These are phyloP conservation scores for Apiotrichum mycotoxinovorans DNA, from an alignment of 1,284 basidiomycete species.

Conservation along the genomic window DNA sequence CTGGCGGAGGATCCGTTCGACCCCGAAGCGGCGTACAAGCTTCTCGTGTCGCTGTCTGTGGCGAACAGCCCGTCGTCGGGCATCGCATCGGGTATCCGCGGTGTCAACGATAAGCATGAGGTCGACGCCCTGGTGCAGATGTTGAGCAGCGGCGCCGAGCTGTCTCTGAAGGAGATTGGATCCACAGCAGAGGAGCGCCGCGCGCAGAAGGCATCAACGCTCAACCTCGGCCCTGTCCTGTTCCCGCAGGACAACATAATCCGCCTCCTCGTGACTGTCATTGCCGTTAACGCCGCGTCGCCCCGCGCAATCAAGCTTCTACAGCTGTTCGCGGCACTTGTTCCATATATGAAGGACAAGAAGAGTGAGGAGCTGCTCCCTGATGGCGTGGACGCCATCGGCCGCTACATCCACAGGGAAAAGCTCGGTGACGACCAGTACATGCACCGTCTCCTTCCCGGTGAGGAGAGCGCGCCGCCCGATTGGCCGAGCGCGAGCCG, in stretches of 20 bases:
- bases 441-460: conserved; percentile 53
- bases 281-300: conserved; percentile 68
- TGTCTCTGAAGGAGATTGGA: conserved; percentile 57
- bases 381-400: conserved; percentile 67
- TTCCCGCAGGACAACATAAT: conserved; percentile 67
- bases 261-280: conserved; percentile 70
- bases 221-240: conserved; percentile 61
- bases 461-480: conserved; percentile 52
- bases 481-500: conserved; percentile 60
- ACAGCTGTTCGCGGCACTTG: conserved; percentile 59
- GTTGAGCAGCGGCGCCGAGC: conserved; percentile 39
- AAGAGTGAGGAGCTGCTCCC: conserved; percentile 57
- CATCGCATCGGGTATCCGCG: conserved; percentile 62
- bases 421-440: conserved; percentile 36
- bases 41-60: conserved; percentile 29
- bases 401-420: conserved; percentile 28
- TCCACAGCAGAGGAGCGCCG: conserved; percentile 61
- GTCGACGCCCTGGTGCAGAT: conserved; percentile 65
- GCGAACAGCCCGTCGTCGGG: conserved; percentile 23
- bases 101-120: conserved; percentile 65
- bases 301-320: conserved; percentile 66
- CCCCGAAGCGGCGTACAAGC: conserved; percentile 50
- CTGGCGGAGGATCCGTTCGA: conserved; percentile 57
- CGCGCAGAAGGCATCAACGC: conserved; percentile 48
- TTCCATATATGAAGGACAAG: conserved; percentile 53